Evolutionary conservation across 306 rosid species (phyloP), one percentile per base, ranked within the genome.

Genomic region (Prunus dulcis): DNA sequence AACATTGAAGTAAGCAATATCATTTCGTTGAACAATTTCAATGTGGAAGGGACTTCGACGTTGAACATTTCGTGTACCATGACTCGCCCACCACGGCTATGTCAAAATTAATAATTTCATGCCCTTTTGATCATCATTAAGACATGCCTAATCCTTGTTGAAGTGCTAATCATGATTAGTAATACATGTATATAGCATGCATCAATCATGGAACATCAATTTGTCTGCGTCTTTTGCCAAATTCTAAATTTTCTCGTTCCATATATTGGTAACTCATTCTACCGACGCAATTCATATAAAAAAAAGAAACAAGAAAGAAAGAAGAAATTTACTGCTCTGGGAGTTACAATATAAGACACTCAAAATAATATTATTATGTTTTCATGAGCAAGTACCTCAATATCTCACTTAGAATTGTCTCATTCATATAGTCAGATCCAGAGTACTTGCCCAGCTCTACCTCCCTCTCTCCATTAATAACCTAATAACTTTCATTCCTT

Each of bases 351-450:
- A 56, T 12, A 17, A 38, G 53, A 57, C 56, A 60, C 64, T 60
- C 78, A 12, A 6, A 60, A 73, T 27, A 28, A 73, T 25, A 45
- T 38, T 6, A 28, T 63, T 17, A 71, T 69, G 17, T 51, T 74
- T 68, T 74, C 63, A 11, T 18, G 85, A 86, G 82, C 86, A 89
- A 83, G 84, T 87, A 89, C 91, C 85, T 86, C 88, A 86, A 82
- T 81, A 90, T 94, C 97, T 87, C 91, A 91, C 96, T 91, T 85
- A 87, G 87, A 90, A 87, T 87, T 83, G 80, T 78, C 84, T 50
- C 78, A 87, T 86, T 94, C 97, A 91, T 81, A 86, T 83, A 79
- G 92, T 87, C 88, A 92, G 97, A 94, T 92, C 91, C 86, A 92
- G 87, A 76, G 86, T 85, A 84, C 90, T 90, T 62, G 78, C 78